Conservation (phyloP, 2,329 filamentous ascomycete genomes). For the Aureobasidium sp. region DNA sequence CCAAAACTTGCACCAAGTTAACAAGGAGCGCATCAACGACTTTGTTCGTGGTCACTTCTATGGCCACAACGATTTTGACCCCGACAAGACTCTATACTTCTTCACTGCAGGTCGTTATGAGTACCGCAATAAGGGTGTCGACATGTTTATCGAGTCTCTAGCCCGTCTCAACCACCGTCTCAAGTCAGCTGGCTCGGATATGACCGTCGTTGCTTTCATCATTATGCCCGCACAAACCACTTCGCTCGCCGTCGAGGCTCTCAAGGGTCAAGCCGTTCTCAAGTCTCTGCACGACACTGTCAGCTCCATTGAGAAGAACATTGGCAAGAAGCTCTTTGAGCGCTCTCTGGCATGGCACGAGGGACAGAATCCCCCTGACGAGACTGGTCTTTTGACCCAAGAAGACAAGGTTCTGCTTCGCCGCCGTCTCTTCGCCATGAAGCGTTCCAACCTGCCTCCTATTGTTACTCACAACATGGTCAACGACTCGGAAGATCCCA, state of each 20-base stretch:
- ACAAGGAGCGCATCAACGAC: constrained; percentile 96
- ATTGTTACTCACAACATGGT: constrained; percentile 99
- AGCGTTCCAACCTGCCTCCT: constrained; percentile 79
- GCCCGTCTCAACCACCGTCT: constrained; percentile 90
- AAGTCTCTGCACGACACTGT: constrained; percentile 92
- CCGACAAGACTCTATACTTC: constrained; percentile 94
- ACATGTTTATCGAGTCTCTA: constrained; percentile 98
- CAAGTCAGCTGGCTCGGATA: constrained; percentile 77
- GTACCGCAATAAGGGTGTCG: constrained; percentile 96
- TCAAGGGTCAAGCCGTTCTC: constrained; percentile 95
- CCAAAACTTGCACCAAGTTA: constrained; percentile 92
- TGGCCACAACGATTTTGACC: constrained; percentile 93
- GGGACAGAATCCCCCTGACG: constrained; percentile 85
- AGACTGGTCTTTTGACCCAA: constrained; percentile 88
- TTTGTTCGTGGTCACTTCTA: constrained; percentile 98
- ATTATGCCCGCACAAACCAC: constrained; percentile 98
- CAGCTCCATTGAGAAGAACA: constrained; percentile 83
- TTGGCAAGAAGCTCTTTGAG: constrained; percentile 91
- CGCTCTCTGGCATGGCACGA: constrained; percentile 93
- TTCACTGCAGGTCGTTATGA: constrained; percentile 97
- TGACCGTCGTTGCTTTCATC: constrained; percentile 92
- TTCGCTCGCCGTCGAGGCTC: constrained; percentile 86
- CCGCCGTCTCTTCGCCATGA: constrained; percentile 92
- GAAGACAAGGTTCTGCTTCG: constrained; percentile 90
- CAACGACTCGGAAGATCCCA: constrained; percentile 86